These are phyloP conservation scores for Vishniacozyma victoriae DNA, from an alignment of 768 basidiomycete species.

Conservation along the genomic window DNA sequence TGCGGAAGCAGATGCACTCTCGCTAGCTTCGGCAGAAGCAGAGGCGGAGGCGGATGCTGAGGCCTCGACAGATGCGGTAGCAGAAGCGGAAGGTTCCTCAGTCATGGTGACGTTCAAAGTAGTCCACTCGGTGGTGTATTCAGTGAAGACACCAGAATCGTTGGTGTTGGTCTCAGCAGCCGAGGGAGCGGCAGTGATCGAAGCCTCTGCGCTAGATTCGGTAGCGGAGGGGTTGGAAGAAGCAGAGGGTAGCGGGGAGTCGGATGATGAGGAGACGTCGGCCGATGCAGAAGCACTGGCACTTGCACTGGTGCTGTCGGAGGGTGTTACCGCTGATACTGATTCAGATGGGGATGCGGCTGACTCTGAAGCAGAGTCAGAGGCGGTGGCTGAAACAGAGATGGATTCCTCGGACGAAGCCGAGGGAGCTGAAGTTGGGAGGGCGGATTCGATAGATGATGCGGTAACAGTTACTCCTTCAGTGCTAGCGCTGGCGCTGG, in stretches of 20 bases:
- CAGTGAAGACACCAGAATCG: conserved; percentile 35
- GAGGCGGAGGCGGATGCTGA: conserved; percentile 12
- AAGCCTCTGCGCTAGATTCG: conserved; percentile 9
- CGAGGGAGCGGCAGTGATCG: conserved; percentile 23
- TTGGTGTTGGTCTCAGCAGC: conserved; percentile 12
- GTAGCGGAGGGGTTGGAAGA: conserved; percentile 2
- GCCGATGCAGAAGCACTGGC: conserved; percentile 3
- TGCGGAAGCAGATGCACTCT: conserved; percentile 1
- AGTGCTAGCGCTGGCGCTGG: background rate
- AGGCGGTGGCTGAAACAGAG: conserved; percentile 2
- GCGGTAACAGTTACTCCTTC: background rate
- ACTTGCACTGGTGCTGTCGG: background rate
- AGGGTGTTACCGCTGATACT: background rate
- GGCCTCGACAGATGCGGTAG: conserved; percentile 10
- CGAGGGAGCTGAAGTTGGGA: conserved; percentile 5
- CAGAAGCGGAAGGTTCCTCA: conserved; percentile 1
- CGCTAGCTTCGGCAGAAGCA: background rate
- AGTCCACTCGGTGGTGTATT: conserved; percentile 24
- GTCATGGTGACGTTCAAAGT: conserved; percentile 42
- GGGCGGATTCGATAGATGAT: conserved; percentile 1
- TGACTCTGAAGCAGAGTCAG: conserved; percentile 1
- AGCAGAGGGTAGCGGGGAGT: background rate
- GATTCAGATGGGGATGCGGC: background rate
- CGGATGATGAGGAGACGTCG: conserved; percentile 1
- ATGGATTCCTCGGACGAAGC: background rate